A percentile compares a stretch with the other conserved stretches of the same genome.
Conservation (phyloP, 805 yeast species). For the Candida multigemmis region DNA sequence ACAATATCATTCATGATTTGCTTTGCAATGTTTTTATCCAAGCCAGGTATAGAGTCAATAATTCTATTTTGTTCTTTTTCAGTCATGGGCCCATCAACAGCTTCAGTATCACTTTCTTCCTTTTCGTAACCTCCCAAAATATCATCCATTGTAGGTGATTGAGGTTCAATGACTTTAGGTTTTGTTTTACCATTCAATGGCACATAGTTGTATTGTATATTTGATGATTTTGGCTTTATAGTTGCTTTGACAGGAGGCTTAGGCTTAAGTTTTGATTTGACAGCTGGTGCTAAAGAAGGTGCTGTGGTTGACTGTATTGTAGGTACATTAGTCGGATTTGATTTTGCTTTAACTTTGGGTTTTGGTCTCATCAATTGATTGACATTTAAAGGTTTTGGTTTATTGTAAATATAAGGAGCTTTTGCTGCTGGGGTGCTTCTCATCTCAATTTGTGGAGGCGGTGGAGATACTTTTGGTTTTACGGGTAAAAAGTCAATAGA, state of each 20-base stretch:
- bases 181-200: slow-evolving; percentile 5
- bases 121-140: slow-evolving; percentile 10
- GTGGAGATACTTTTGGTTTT: too few species aligned
- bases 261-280: not conserved
- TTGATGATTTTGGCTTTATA: slow-evolving; percentile 12
- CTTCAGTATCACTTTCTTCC: slow-evolving; percentile 14
- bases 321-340: slow-evolving; percentile 3
- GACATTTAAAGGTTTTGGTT: slow-evolving; percentile 31
- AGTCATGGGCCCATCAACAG: slow-evolving; percentile 10
- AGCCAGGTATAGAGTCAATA: slow-evolving; percentile 50
- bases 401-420: slow-evolving; percentile 26
- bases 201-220: slow-evolving; percentile 23
- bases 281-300: not conserved
- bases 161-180: slow-evolving; percentile 4
- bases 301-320: slow-evolving; percentile 1
- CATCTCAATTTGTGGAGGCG: slow-evolving; percentile 5
- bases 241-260: slow-evolving; percentile 2
- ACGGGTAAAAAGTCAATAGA: too few species aligned
- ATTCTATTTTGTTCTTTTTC: slow-evolving; percentile 26
- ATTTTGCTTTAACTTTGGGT: slow-evolving; percentile 6
- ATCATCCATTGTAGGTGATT: slow-evolving; percentile 3
- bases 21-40: slow-evolving; percentile 69
- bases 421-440: slow-evolving; percentile 17
- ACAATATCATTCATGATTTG: slow-evolving; percentile 86
- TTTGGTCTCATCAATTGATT: slow-evolving; percentile 18